Evolutionary conservation across 2,329 filamentous ascomycete species (phyloP), one percentile per base, ranked within the genome.

Genomic region (Dendrostoma leiphaemia): DNA sequence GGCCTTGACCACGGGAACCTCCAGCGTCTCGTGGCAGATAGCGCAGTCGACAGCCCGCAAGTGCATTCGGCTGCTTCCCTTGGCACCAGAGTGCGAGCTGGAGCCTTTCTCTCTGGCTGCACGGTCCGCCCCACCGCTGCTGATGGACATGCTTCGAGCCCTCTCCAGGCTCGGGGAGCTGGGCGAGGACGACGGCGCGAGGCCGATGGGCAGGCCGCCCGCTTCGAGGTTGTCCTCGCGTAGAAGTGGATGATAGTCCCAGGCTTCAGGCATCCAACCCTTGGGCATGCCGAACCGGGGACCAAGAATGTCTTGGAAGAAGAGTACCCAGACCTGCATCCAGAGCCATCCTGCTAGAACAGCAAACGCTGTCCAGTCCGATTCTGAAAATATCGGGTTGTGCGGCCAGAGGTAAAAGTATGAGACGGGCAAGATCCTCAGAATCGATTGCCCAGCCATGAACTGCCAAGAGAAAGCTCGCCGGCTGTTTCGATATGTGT

Each of bases 161-260:
- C 68, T 62, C 53, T 69, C 68, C 51, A 61, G 62, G 46, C 58
- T 72, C 48, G 63, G 66, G 23, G 65, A 68, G 3, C 3, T 68
- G 64, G 9, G 62, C 53, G 68, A 67, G 2, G 51, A 41, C 4
- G 56, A 56, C 26, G 54, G 46, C 4, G 83, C 77, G 15, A 91
- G 79, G 1, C 91, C 91, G 54, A 96, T 89, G 0, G 92, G 91
- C 59, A 96, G 72, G 1, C 85, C 86, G 19, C 88, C 90, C 17
- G 89, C 84, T 73, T 96, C 89, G 43, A 90, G 71, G 56, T 86
- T 88, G 59, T 96, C 91, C 64, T 91, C 89, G 26, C 90, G 84
- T 21, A 99, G 77, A 3, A 96, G 79, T 0, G 91, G 93, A 68
- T 99, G 93, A 68, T 99, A 99, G 66, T 99, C 93, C 81, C 96